Conservation (phyloP, 1,139 yeast genomes). For the Hyphopichia khmerensis region DNA sequence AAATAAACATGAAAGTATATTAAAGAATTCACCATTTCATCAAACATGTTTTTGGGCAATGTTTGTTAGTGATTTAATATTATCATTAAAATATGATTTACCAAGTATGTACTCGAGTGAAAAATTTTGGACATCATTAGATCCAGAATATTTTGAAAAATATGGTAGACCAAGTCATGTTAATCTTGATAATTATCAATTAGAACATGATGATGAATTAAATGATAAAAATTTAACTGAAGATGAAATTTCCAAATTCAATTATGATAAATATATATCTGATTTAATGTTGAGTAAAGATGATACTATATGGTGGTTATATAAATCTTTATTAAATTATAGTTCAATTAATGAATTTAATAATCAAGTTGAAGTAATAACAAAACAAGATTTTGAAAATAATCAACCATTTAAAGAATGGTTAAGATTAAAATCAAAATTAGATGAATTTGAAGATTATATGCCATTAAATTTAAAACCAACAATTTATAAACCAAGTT, state of each 20-base stretch:
- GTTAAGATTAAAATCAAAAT: slow-evolving; percentile 22
- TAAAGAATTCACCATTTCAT: slow-evolving; percentile 29
- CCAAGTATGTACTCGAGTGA: slow-evolving; percentile 33
- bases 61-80: slow-evolving; percentile 32
- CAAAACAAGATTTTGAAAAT: slow-evolving; percentile 21
- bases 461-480: slow-evolving; percentile 34
- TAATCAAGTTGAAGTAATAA: slow-evolving; percentile 24
- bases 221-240: not conserved
- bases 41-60: slow-evolving; percentile 39
- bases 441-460: slow-evolving; percentile 29
- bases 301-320: slow-evolving; percentile 38
- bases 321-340: slow-evolving; percentile 28
- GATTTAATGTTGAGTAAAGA: slow-evolving; percentile 12
- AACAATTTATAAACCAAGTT: slow-evolving; percentile 26
- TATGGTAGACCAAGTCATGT: slow-evolving; percentile 3
- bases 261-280: slow-evolving; percentile 2
- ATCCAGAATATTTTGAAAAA: slow-evolving; percentile 26
- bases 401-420: slow-evolving; percentile 26
- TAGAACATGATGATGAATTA: not conserved
- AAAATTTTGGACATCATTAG: slow-evolving; percentile 31
- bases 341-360: slow-evolving; percentile 31
- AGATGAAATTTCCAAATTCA: not conserved
- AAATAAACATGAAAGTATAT: slow-evolving; percentile 17
- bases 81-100: slow-evolving; percentile 30
- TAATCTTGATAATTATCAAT: slow-evolving; percentile 1